Percentiles rank a stretch among this genome's conserved stretches.
phyloP scores from a whole-genome alignment of 257 asterid genomes.

The Knoxia roxburghii region DNA sequence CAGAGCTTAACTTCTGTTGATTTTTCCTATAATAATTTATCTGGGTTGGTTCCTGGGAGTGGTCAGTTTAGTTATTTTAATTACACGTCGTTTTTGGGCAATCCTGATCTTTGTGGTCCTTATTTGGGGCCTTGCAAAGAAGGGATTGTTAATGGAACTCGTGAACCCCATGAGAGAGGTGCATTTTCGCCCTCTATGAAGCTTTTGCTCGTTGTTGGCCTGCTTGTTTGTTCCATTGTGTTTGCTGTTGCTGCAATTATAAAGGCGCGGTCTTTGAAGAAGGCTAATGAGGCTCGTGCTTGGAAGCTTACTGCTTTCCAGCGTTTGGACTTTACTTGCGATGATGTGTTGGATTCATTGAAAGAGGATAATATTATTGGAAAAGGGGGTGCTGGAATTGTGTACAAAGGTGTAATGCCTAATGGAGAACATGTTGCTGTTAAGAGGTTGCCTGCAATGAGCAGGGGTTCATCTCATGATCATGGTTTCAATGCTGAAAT shows the following conservation, averaged over 20 bases:
- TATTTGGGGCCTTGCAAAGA: constrained; percentile 82
- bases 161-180: constrained; percentile 50
- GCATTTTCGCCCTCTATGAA: constrained; percentile 71
- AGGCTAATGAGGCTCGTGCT: constrained; percentile 69
- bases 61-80: constrained; percentile 92
- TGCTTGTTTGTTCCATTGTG: constrained; percentile 80
- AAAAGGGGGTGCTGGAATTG: constrained; percentile 96
- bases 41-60: constrained; percentile 88
- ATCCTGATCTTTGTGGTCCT: constrained; percentile 86
- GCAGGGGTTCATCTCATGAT: constrained; percentile 87
- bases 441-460: constrained; percentile 74
- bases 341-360: constrained; percentile 72
- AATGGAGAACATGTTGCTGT: constrained; percentile 82
- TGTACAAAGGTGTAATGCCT: constrained; percentile 75
- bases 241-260: constrained; percentile 85
- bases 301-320: constrained; percentile 98
- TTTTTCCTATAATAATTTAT: constrained; percentile 81
- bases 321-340: constrained; percentile 75
- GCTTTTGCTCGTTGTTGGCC: constrained; percentile 73
- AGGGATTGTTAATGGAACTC: constrained; percentile 44
- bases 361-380: constrained; percentile 93
- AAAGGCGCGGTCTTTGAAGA: constrained; percentile 79
- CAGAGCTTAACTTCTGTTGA: constrained; percentile 93
- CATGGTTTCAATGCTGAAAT: constrained; percentile 96
- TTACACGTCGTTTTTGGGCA: constrained; percentile 77